Percentiles rank a stretch among this genome's conserved stretches.
Conservation (phyloP, 225 moss, liverwort and hornwort genomes). For the Straminergon stramineum region DNA sequence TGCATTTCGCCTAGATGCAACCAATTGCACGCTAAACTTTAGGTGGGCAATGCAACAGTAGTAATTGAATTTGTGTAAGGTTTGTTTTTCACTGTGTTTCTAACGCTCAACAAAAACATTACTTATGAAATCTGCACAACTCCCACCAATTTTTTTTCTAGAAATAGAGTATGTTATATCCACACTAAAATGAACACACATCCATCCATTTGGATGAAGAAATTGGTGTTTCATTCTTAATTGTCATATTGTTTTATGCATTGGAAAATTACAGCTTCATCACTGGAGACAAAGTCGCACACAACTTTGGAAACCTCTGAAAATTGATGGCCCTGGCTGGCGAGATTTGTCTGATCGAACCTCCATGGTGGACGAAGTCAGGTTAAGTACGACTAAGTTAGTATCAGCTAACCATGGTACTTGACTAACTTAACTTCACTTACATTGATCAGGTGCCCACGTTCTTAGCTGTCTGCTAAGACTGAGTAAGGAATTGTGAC, state of each 20-base stretch:
- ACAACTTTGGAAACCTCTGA: background rate
- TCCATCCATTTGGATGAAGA: background rate
- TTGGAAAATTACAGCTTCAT: background rate
- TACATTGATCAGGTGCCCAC: background rate
- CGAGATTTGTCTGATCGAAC: background rate
- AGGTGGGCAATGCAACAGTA: background rate
- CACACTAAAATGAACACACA: background rate
- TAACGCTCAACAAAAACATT: background rate
- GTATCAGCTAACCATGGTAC: background rate
- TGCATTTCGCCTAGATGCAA: background rate
- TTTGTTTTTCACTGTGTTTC: background rate
- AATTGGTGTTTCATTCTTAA: background rate
- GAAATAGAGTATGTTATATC: background rate
- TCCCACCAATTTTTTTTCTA: too few relatives aligned
- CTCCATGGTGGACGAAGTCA: background rate
- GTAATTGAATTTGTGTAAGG: background rate
- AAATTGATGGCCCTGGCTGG: background rate
- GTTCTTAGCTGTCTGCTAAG: background rate
- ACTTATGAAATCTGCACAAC: background rate
- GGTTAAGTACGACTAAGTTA: background rate
- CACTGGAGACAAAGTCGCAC: background rate
- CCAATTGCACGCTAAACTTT: background rate
- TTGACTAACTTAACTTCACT: background rate
- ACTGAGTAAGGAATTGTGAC: background rate
- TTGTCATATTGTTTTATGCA: background rate